A percentile compares a stretch with the other conserved stretches of the same genome.
These are phyloP conservation scores for Microsporum ferrugineum DNA, from an alignment of 2,329 filamentous ascomycete genomes.

Conservation along the genomic window DNA sequence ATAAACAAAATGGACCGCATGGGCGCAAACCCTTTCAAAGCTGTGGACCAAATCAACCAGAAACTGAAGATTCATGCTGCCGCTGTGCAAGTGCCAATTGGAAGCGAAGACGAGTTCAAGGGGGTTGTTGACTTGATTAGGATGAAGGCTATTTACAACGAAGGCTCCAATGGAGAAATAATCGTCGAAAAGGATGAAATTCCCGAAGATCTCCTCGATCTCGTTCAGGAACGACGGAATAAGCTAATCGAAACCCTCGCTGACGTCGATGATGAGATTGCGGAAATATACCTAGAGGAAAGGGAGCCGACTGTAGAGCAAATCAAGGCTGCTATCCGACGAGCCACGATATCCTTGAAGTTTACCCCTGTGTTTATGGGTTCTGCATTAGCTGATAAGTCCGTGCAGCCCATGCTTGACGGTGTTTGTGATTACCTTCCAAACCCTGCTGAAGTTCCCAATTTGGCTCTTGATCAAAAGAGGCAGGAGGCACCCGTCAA, in stretches of 20 bases:
- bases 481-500: conserved; percentile 69
- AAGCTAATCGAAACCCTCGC: conserved; percentile 88
- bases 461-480: conserved; percentile 74
- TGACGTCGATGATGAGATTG: conserved; percentile 96
- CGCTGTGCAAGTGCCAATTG: conserved; percentile 89
- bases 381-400: conserved; percentile 87
- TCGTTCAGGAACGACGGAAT: conserved; percentile 71
- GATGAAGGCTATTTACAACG: conserved; percentile 89
- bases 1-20: conserved; percentile 99
- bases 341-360: conserved; percentile 76
- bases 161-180: conserved; percentile 67
- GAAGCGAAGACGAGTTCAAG: conserved; percentile 78
- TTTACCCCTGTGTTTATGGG: conserved; percentile 97
- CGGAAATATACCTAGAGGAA: conserved; percentile 87
- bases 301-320: conserved; percentile 64
- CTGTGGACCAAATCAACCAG: conserved; percentile 90
- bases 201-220: conserved; percentile 62
- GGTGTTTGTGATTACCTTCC: conserved; percentile 93
- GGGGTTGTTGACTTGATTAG: conserved; percentile 86
- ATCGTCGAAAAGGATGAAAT: conserved; percentile 69
- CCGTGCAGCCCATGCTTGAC: conserved; percentile 91
- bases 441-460: conserved; percentile 79
- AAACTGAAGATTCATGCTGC: conserved; percentile 91
- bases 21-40: conserved; percentile 96
- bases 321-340: conserved; percentile 83